Evolutionary conservation across 495 filamentous ascomycete genomes (phyloP), one percentile per base, ranked within the genome.

Genomic region (Margaritispora aquatica): DNA sequence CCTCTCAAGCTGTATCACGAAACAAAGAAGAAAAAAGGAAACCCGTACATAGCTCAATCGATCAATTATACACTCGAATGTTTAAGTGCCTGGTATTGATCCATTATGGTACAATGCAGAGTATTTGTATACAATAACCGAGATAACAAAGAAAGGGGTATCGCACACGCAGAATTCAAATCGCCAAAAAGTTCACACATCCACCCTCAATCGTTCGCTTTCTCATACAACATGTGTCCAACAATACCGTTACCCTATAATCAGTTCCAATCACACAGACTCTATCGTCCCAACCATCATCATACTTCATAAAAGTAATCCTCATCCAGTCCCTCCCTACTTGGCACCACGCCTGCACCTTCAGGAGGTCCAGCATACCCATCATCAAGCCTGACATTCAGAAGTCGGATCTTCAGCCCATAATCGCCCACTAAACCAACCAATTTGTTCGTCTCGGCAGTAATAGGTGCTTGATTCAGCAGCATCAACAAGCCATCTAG

Each of bases 401-500:
- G 75, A 62, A 99, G 69, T 31, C 95, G 77, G 56, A 99, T 96
- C 77, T 96, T 96, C 36, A 97, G 73, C 2, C 95, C 93, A 68
- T 96, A 97, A 62, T 93, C 88, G 62, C 83, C 81, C 26, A 99
- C 86, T 63, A 96, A 72, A 36, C 85, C 82, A 55, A 96, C 87
- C 52, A 97, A 74, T 69, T 92, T 94, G 64, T 84, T 89, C 5
- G 94, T 97, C 71, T 97, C 93, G 21, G 89, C 80, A n/a, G 95
- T 99, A 71, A 99, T 96, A 11, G 94, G 94, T 44, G 92, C 85
- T 69, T 99, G 94, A 68, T 92, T 90, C 27, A 99, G 78, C 41
- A 99, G 74, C 92, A 99, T 96, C 23, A 97, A 82, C 51, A 99
- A 73, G 1, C 95, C 95, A 69, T 99, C 95, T 0, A 97, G 75